Evolutionary conservation across 257 asterid genomes (phyloP).

Genomic region (Paulownia fortunei): DNA sequence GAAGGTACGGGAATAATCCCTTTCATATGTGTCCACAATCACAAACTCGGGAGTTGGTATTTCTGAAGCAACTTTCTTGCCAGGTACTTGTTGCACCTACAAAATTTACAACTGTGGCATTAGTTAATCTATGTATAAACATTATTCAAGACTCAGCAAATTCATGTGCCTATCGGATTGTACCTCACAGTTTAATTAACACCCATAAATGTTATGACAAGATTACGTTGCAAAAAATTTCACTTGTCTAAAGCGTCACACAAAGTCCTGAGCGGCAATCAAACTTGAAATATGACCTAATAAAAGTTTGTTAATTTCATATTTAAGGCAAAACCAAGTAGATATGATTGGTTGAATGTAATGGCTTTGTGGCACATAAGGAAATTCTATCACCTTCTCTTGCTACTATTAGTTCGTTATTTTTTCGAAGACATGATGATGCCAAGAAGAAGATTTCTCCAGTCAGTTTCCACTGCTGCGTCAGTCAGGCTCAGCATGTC

Average conservation of each 20-base stretch:
- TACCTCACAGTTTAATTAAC: conserved; percentile 22
- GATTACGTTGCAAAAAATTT: background rate
- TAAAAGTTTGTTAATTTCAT: background rate
- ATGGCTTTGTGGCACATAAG: background rate
- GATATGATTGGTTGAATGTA: background rate
- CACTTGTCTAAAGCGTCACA: background rate
- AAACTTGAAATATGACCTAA: background rate
- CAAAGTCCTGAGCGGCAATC: background rate
- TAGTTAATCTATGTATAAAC: conserved; percentile 23
- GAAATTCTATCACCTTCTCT: background rate
- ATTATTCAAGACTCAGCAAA: conserved; percentile 6
- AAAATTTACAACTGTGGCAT: conserved; percentile 20
- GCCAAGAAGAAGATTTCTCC: background rate
- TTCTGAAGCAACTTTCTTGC: conserved; percentile 79
- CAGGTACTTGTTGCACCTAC: conserved; percentile 71
- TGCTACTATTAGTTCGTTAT: background rate
- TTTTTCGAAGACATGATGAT: background rate
- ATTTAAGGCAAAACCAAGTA: background rate
- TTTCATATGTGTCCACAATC: conserved; percentile 92
- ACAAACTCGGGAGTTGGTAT: conserved; percentile 96
- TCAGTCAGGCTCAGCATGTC: background rate
- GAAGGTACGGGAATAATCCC: conserved; percentile 94
- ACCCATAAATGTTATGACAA: background rate
- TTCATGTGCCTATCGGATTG: conserved; percentile 7
- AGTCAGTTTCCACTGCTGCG: conserved; percentile 12